These are phyloP conservation scores for Thuidium tamariscinum DNA, from an alignment of 225 moss, liverwort and hornwort species.

Conservation along the genomic window DNA sequence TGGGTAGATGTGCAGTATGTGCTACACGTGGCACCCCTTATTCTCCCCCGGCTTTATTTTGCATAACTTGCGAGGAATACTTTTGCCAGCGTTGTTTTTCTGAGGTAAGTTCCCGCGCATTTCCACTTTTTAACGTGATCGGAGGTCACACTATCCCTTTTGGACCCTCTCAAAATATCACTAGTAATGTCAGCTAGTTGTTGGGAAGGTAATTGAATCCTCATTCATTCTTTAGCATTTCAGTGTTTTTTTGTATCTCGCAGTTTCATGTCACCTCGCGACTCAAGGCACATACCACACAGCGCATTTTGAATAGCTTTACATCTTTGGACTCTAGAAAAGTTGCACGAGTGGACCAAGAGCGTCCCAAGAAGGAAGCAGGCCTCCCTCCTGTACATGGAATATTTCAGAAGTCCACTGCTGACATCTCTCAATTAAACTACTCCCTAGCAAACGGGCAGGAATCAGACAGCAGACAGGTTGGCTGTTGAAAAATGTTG, in stretches of 20 bases:
- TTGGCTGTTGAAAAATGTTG: background rate
- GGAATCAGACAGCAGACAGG: constrained; percentile 25
- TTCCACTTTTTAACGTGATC: background rate
- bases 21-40: constrained; percentile 38
- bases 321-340: constrained; percentile 8
- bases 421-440: constrained; percentile 12
- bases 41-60: constrained; percentile 42
- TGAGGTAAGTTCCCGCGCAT: constrained; percentile 27
- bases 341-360: background rate
- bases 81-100: constrained; percentile 78
- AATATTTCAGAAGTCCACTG: background rate
- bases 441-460: background rate
- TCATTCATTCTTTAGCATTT: background rate
- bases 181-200: background rate
- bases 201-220: background rate
- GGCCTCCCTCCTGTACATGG: constrained; percentile 17
- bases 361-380: background rate
- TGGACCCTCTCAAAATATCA: background rate
- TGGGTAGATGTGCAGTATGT: constrained; percentile 86
- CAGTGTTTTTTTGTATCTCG: background rate
- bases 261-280: constrained; percentile 88
- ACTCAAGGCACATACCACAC: constrained; percentile 53
- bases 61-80: constrained; percentile 68
- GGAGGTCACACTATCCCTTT: background rate
- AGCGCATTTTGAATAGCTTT: constrained; percentile 35